Base-by-base conservation (phyloP, 2,329 filamentous ascomycete genomes). In the Beauveria sp. region DNA sequence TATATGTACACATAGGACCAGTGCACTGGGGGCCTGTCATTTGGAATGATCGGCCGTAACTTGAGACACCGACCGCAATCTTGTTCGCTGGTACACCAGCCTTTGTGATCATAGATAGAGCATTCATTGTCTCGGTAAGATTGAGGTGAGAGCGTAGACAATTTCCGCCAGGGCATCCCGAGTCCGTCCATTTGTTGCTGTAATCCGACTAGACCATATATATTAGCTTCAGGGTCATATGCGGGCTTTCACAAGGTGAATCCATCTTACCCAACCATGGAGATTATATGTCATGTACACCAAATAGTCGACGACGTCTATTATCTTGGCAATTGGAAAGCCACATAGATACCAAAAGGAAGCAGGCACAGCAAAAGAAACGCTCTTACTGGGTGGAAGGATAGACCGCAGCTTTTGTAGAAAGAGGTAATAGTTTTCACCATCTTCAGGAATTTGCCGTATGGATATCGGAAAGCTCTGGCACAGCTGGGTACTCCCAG, bases 1-100 rank as follows among this genome's bases (percentile, higher is more conserved):
- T 67, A 48, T 63, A 72, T 16, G 62, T 66, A 61, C 69, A 72
- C 18, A 61, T 63, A 2, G 62, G 62, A 1, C 63, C 65, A n/a
- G 48, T 62, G 59, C 73, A 75, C 24, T 66, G 63, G 9, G 62
- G 52, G 18, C 63, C 20, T 6, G 67, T 63, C 73, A 75, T 75
- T 14, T 69, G 50, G 61, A 74, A 71, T 3, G 64, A 67, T 2
- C 72, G 64, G 0, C 70, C 72, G 51, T 73, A 57, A 8, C 55
- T 22, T 22, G 2, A 24, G 22, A 24, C 3, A 3, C 22, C 22
- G 22, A 24, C 22, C 3, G 22, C 22, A 24, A 24, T 24, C 22
- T 24, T 24, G 3, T 24, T 24, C 0, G 22, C 22, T 24, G 3
- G 22, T 24, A 24, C 22, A 24, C 22, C 22, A 24, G 22, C 22